A percentile compares a stretch with the other conserved stretches of the same genome.
These are phyloP conservation scores for Oryza officinalis DNA, from an alignment of 176 grass and related monocot species.

Conservation along the genomic window DNA sequence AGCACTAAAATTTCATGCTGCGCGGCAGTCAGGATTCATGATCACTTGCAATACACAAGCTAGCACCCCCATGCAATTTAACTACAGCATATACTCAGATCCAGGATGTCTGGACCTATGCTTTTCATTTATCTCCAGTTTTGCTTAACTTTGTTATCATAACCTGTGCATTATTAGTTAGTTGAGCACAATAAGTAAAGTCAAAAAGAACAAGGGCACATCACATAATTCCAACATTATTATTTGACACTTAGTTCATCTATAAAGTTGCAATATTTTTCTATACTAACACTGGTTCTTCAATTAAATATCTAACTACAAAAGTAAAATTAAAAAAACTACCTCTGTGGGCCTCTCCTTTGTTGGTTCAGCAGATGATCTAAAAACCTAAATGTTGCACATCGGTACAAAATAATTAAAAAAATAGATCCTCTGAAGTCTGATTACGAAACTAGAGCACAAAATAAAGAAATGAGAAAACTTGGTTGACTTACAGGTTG, in stretches of 20 bases:
- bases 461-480: neutral
- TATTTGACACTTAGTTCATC: neutral
- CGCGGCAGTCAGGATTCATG: neutral
- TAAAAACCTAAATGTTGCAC: slow-evolving; percentile 60
- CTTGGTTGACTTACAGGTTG: slow-evolving; percentile 63
- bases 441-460: slow-evolving; percentile 31
- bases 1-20: neutral
- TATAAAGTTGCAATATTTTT: slow-evolving; percentile 23
- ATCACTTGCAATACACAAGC: slow-evolving; percentile 20
- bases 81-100: neutral
- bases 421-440: neutral
- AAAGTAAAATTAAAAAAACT: slow-evolving; percentile 19
- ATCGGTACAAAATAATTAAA: slow-evolving; percentile 21
- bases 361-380: slow-evolving; percentile 58
- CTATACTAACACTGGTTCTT: neutral
- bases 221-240: slow-evolving; percentile 11
- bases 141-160: slow-evolving; percentile 1
- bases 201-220: neutral
- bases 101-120: neutral
- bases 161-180: neutral
- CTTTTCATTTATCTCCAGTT: neutral
- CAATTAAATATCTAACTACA: slow-evolving; percentile 24
- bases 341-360: slow-evolving; percentile 81
- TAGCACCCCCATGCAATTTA: slow-evolving; percentile 17
- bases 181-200: neutral